A percentile compares a stretch with the other conserved stretches of the same genome.
phyloP scores from a whole-genome alignment of 768 basidiomycete species.

The Lentinula aciculospora region DNA sequence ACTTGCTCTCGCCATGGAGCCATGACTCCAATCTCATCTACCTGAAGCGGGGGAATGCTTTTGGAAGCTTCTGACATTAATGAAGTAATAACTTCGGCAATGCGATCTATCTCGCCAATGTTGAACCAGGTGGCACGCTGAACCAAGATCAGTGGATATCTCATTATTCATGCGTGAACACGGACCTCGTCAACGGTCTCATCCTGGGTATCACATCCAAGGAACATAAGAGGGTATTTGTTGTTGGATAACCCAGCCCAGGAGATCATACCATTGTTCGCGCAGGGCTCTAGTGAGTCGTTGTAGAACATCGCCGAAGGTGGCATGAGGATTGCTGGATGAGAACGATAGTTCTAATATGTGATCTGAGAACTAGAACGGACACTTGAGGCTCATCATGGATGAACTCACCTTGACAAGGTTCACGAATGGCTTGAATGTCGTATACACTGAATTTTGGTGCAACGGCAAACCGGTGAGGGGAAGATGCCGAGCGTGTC shows the following conservation, averaged over 20 bases:
- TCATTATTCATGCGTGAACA: not conserved
- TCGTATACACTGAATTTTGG: not conserved
- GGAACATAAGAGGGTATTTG: constrained; percentile 37
- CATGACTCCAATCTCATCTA: constrained; percentile 43
- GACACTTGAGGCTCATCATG: not conserved
- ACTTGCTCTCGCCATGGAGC: constrained; percentile 50
- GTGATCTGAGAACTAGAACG: not conserved
- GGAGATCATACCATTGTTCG: constrained; percentile 32
- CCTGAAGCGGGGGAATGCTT: constrained; percentile 33
- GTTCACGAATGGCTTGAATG: constrained; percentile 27
- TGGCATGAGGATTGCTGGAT: constrained; percentile 49
- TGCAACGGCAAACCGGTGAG: not conserved
- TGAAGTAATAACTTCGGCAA: constrained; percentile 32
- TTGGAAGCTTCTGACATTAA: constrained; percentile 28
- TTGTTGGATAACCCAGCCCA: constrained; percentile 37
- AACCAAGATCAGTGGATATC: not conserved
- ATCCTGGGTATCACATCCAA: constrained; percentile 34
- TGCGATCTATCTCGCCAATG: constrained; percentile 35
- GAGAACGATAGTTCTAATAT: constrained; percentile 41
- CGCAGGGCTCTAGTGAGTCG: constrained; percentile 40
- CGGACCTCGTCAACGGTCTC: constrained; percentile 41
- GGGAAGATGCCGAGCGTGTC: constrained; percentile 3
- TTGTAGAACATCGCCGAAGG: constrained; percentile 50
- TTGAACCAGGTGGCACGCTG: constrained; percentile 48
- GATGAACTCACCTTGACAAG: constrained; percentile 34